phyloP scores from a whole-genome alignment of 345 rosid genomes.

The Abelmoschus esculentus region DNA sequence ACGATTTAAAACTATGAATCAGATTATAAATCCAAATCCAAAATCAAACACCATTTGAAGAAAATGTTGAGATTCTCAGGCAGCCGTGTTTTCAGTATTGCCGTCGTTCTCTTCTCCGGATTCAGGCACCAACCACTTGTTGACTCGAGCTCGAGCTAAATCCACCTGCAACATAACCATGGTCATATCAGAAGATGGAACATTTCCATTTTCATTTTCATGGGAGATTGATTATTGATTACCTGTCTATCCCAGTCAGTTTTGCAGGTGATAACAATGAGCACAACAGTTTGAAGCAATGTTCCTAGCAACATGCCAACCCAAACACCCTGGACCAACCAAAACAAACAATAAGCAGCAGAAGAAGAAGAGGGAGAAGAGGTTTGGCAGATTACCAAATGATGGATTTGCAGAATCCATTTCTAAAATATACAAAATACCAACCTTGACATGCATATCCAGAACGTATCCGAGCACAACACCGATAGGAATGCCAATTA shows the following conservation, averaged over 20 bases:
- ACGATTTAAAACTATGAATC: neutral
- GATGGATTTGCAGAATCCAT: too few relatives aligned
- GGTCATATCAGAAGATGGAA: neutral
- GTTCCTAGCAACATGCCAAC: conserved; percentile 71
- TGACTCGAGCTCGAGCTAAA: neutral
- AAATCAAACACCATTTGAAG: neutral
- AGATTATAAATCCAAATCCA: neutral
- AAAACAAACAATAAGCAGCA: neutral
- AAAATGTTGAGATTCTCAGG: neutral
- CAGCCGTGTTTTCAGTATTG: neutral
- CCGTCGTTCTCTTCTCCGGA: neutral
- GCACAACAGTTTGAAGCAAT: conserved; percentile 53
- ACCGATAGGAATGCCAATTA: neutral
- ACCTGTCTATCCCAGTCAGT: conserved; percentile 60
- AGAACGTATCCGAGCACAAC: neutral
- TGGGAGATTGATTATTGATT: neutral
- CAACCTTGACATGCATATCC: neutral
- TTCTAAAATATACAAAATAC: neutral
- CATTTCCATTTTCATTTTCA: neutral
- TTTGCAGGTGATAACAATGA: conserved; percentile 37
- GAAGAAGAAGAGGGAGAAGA: neutral
- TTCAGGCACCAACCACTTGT: neutral
- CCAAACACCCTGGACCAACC: conserved; percentile 63
- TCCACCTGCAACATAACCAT: neutral
- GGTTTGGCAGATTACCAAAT: too few relatives aligned